Base-by-base conservation (phyloP, 768 basidiomycete species). In the Dioszegia aurantiaca region DNA sequence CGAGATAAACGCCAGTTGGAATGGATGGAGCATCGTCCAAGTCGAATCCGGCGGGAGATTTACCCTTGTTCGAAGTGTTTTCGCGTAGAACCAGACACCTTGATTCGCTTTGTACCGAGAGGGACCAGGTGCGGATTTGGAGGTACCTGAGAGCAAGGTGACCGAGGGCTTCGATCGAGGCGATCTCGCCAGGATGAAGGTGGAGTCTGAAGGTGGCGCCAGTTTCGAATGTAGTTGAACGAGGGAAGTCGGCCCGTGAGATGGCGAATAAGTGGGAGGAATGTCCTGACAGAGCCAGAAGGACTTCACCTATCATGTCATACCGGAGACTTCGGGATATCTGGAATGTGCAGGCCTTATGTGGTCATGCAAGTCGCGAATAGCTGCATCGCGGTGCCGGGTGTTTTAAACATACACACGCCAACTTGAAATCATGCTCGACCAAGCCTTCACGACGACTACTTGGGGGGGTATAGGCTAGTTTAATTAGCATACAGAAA, bases 131-230 rank as follows among this genome's bases (percentile, higher is more conserved):
- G 84, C 87, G 60, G 73, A 94, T 85, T 61, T 80, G 86, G 60
- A 83, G 81, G 76, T 91, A 93, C 24, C 86, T 83, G 51, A 80
- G 81, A 0, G 88, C 90, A 47, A 93, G 83, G 46, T 82, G 80
- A 9, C 84, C 87, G 2, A 95, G 83, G 10, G 84, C 82, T 68
- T 90, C 86, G n/a, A 93, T 81, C 62, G 86, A 87, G 73, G 91
- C 84, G 53, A 86, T 82, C 70, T 94, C 91, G 10, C 91, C 91
- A 2, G 91, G 91, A 69, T 95, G 91, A 2, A 95, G 83, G 16
- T 91, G 83, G 3, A 21, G 9, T 84, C 80, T 5, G 75, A 69
- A 67, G 90, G 86, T 0, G 85, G 82, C 19, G 4, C 87, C 83
- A 0, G 68, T 85, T 6, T 14, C 6, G 33, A 33, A 33, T 82